Base-by-base conservation (phyloP, 805 yeast species). In the Yarrowia yakushimensis region DNA sequence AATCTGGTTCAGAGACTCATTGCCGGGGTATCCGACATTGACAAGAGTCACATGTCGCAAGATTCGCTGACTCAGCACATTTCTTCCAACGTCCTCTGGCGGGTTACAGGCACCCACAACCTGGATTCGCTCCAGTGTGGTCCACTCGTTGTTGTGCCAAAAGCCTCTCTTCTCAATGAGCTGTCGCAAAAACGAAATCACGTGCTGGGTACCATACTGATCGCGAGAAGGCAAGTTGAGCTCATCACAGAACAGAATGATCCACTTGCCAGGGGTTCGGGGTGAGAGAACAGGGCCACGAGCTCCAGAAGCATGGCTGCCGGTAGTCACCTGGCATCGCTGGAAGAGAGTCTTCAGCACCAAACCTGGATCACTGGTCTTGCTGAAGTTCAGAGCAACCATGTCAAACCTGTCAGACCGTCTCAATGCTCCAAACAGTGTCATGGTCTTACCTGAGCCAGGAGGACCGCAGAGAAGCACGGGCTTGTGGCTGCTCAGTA, bases 31-130 rank as follows among this genome's bases (percentile, higher is more conserved):
- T 65, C 86, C 96, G 4, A 92, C 87, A 82, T 84, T 81, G 0
- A 93, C 66, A 6, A 90, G 76, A 0, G 86, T 74, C 2, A 82
- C 77, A 68, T 86, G 92, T 6, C 96, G 78, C 48, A 88, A 72
- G 67, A 92, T 86, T 43, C 97, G 74, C 10, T 76, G 69, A 1
- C 84, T 76, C 22, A 93, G 69, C 2, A 70, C 71, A 11, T 80
- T 76, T 65, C 98, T 79, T 0, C 97, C 97, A 3, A 84, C 82
- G 72, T 88, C 96, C 0, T 85, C 79, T 0, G 97, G 86, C 0
- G 97, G 94, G 69, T 93, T 93, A 72, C 98, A 93, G 0, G 98
- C 97, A 9, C 96, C 97, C n/a, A 91, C 94, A 74, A 93, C 79
- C 69, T 88, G 96, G 27, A 93, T 78, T 48, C 85, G 79, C 17